Conservation (phyloP, 306 rosid species). For the Pterocarpus macrocarpus region DNA sequence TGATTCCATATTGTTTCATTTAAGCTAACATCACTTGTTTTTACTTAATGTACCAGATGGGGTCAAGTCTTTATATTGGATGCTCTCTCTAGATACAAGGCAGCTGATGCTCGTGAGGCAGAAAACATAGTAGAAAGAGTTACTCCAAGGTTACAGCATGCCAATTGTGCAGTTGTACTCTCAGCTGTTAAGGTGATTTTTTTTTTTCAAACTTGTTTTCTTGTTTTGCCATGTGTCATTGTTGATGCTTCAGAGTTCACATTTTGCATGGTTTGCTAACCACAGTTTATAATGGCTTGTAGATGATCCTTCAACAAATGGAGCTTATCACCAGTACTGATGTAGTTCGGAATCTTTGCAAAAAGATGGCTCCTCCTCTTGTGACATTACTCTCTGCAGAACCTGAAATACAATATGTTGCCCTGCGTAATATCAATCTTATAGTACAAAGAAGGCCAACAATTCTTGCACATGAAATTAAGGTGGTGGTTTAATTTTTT, state of each 20-base stretch:
- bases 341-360: constrained; percentile 97
- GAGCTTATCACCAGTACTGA: constrained; percentile 97
- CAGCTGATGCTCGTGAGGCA: constrained; percentile 97
- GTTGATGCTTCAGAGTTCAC: constrained; percentile 39
- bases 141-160: constrained; percentile 97
- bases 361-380: constrained; percentile 99
- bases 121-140: constrained; percentile 98
- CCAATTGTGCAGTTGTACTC: constrained; percentile 98
- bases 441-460: constrained; percentile 98
- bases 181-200: constrained; percentile 93
- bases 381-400: constrained; percentile 98
- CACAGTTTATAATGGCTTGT: constrained; percentile 43
- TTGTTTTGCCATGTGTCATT: constrained; percentile 22
- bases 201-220: constrained; percentile 39
- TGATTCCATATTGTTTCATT: constrained; percentile 22
- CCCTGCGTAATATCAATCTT: constrained; percentile 95
- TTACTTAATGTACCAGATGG: constrained; percentile 68
- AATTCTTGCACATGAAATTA: constrained; percentile 99
- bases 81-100: constrained; percentile 96
- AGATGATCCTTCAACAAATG: constrained; percentile 99
- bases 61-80: constrained; percentile 99
- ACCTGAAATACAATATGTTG: constrained; percentile 99
- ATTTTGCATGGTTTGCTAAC: constrained; percentile 44
- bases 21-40: constrained; percentile 42
- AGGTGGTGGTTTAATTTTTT: constrained; percentile 64